Percentiles rank a stretch among this genome's conserved stretches.
phyloP scores from a whole-genome alignment of 305 asterid genomes.

The Fraxinus dipetala region DNA sequence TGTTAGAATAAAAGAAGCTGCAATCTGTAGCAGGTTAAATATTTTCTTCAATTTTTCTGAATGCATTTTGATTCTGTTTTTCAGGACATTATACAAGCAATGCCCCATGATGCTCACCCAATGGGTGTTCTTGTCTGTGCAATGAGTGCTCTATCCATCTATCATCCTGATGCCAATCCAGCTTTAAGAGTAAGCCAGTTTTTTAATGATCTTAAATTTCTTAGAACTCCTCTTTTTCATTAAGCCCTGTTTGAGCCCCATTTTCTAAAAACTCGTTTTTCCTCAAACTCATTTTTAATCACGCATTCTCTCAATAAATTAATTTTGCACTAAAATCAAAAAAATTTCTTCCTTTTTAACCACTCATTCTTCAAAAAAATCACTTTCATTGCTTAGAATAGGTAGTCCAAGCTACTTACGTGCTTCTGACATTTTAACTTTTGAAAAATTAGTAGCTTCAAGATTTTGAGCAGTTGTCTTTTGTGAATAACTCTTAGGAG shows the following conservation, averaged over 20 bases:
- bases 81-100: neutral
- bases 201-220: neutral
- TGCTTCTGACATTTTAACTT: conserved; percentile 7
- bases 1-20: neutral
- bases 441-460: neutral
- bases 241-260: neutral
- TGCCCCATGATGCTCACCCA: neutral
- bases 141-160: conserved; percentile 36
- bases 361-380: neutral
- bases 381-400: neutral
- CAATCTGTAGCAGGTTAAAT: neutral
- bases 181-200: conserved; percentile 73
- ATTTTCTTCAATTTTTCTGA: neutral
- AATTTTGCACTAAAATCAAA: neutral
- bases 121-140: neutral
- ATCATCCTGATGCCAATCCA: conserved; percentile 99
- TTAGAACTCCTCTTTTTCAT: conserved; percentile 6
- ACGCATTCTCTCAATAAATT: neutral
- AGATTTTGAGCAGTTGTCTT: neutral
- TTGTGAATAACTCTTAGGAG: neutral
- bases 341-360: too few relatives aligned
- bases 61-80: neutral
- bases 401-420: neutral
- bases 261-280: neutral
- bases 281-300: neutral